A percentile compares a stretch with the other conserved stretches of the same genome.
Evolutionary conservation across 441 rosid species (phyloP).

Genomic region (Omphalea diandra): DNA sequence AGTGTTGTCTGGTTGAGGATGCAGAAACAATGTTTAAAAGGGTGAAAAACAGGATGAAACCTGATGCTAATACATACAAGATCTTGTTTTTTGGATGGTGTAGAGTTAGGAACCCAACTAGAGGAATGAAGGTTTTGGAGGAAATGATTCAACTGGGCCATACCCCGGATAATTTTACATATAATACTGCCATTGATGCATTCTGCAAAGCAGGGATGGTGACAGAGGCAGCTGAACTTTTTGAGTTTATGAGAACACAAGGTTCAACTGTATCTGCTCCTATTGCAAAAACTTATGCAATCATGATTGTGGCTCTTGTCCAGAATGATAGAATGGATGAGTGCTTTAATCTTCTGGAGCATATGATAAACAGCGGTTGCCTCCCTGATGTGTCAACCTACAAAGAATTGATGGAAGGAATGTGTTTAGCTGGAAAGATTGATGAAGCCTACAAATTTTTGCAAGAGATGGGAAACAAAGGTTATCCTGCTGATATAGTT

Average conservation of each 20-base stretch:
- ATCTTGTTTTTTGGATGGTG: constrained; percentile 90
- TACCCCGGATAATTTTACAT: constrained; percentile 80
- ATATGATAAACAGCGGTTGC: constrained; percentile 76
- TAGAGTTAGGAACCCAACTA: constrained; percentile 71
- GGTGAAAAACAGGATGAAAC: constrained; percentile 56
- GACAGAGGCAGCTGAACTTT: constrained; percentile 67
- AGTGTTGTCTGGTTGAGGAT: constrained; percentile 73
- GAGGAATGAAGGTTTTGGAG: constrained; percentile 66
- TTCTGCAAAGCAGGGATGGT: constrained; percentile 83
- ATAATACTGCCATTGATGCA: constrained; percentile 80
- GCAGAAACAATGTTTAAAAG: constrained; percentile 57
- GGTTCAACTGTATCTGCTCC: constrained; percentile 85
- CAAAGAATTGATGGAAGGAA: constrained; percentile 80
- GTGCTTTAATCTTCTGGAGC: constrained; percentile 59
- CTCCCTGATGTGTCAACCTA: constrained; percentile 90
- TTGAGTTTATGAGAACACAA: constrained; percentile 79
- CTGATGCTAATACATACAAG: constrained; percentile 67
- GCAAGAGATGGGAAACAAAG: constrained; percentile 80
- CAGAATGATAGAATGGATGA: constrained; percentile 57
- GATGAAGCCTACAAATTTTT: constrained; percentile 79
- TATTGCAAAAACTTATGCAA: constrained; percentile 75
- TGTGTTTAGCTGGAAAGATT: constrained; percentile 71
- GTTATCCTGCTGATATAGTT: constrained; percentile 90
- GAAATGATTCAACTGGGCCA: constrained; percentile 82
- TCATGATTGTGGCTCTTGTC: constrained; percentile 67